Evolutionary conservation across 176 grass and related monocot species (phyloP).

Genomic region (Phoenix dactylifera): DNA sequence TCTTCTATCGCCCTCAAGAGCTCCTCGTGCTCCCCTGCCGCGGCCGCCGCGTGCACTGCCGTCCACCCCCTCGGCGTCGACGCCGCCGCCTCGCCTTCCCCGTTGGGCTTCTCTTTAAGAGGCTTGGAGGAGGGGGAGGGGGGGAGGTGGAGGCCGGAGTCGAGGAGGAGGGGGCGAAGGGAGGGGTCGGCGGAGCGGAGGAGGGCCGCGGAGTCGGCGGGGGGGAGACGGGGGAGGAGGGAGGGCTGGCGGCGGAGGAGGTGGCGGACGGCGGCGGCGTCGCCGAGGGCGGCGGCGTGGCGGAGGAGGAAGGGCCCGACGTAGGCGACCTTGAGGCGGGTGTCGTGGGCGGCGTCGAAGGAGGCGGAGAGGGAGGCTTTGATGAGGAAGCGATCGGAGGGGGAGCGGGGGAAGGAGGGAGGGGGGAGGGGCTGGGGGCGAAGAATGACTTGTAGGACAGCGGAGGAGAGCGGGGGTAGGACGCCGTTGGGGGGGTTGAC

Average conservation of each 20-base stretch:
- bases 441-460: conserved; percentile 65
- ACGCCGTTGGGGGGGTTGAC: conserved; percentile 68
- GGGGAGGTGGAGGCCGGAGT: conserved; percentile 24
- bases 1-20: conserved; percentile 8
- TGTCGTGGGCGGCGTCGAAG: conserved; percentile 13
- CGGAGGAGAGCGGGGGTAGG: conserved; percentile 52
- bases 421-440: conserved; percentile 63
- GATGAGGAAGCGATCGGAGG: conserved; percentile 81
- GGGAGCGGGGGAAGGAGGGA: conserved; percentile 62
- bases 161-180: conserved; percentile 48
- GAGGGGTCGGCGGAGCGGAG: conserved; percentile 34
- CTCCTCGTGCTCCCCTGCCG: conserved; percentile 38
- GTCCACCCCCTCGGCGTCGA: conserved; percentile 36
- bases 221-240: conserved; percentile 44
- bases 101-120: neutral
- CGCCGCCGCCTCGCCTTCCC: neutral
- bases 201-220: conserved; percentile 9
- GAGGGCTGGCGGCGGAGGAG: conserved; percentile 69
- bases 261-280: conserved; percentile 42
- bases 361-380: conserved; percentile 58
- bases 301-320: conserved; percentile 60
- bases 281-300: conserved; percentile 35
- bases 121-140: conserved; percentile 36
- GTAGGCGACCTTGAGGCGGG: conserved; percentile 65
- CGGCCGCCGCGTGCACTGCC: conserved; percentile 44